Evolutionary conservation across 2,329 filamentous ascomycete species (phyloP).

Genomic region (Eutypa lata): DNA sequence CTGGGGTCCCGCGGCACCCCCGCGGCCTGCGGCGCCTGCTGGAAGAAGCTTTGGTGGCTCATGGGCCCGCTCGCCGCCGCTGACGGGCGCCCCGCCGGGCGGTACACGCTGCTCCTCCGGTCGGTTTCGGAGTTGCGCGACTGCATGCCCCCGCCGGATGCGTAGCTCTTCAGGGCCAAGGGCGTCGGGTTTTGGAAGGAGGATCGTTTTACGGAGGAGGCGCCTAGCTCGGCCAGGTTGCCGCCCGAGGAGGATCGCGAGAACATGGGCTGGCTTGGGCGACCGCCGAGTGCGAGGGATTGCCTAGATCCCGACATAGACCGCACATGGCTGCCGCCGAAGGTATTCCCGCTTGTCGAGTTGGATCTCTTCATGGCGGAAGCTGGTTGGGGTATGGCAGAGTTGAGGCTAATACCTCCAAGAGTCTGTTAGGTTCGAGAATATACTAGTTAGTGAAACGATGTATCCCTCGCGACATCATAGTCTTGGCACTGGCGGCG

Average conservation of each 20-base stretch:
- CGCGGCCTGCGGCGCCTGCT: conserved; percentile 76
- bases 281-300: conserved; percentile 75
- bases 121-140: conserved; percentile 51
- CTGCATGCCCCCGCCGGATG: conserved; percentile 45
- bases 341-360: conserved; percentile 67
- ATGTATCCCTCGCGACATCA: conserved; percentile 7
- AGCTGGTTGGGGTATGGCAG: conserved; percentile 81
- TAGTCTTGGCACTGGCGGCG: conserved; percentile 8
- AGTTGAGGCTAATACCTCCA: conserved; percentile 77
- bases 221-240: conserved; percentile 74
- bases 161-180: conserved; percentile 67
- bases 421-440: conserved; percentile 62
- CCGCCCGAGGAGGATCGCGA: conserved; percentile 78
- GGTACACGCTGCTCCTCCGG: conserved; percentile 80
- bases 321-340: conserved; percentile 70
- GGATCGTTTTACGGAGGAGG: conserved; percentile 80
- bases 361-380: conserved; percentile 93
- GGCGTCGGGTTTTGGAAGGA: conserved; percentile 68
- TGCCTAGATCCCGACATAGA: conserved; percentile 80
- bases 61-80: conserved; percentile 65
- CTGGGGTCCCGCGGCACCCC: conserved; percentile 84
- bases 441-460: conserved; percentile 10
- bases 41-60: conserved; percentile 90
- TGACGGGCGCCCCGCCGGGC: conserved; percentile 56
- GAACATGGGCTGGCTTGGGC: conserved; percentile 85